Base-by-base conservation (phyloP, 2,329 filamentous ascomycete genomes). In the Kalmusia sp. region DNA sequence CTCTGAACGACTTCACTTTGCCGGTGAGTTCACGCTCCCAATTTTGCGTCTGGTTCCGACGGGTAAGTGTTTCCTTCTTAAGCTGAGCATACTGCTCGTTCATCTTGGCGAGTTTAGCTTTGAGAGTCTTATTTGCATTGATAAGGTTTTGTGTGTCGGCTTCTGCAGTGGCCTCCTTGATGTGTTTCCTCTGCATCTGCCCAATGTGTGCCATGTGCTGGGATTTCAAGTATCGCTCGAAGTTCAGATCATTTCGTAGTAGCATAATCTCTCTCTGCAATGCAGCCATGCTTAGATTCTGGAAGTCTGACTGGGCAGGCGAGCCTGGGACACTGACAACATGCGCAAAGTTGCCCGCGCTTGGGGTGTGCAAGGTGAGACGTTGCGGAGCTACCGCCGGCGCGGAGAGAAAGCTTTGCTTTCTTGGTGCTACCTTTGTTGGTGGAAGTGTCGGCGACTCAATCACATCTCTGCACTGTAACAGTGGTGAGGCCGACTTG, bases 151-250 rank as follows among this genome's bases (percentile, higher is more conserved):
- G 90, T 2, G 89, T 92, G 68, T 95, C 90, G 0, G 91, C 90
- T 69, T 93, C 91, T 1, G 86, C 88, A 1, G 90, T 89, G 6
- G 89, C 89, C 70, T 93, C 89, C 59, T 85, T 85, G 58, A 93
- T 85, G 53, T 92, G 87, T 57, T 87, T 87, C 12, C 89, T 82
- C 61, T 90, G 87, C 35, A 95, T 76, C 65, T 91, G 89, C 1
- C 90, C 90, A 67, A 95, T 93, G 54, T 93, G 90, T 2, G 87
- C 84, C 60, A 93, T 84, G 70, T 93, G 91, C 65, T 95, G 91
- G 59, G 92, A 86, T 69, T 93, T 93, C 64, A 93, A 82, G 72
- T 92, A 93, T 22, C 89, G 83, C 71, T 95, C 91, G 65, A 93
- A 95, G 59, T 89, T 90, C 37, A 95, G 79, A 63, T 95, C 90